Evolutionary conservation across 768 basidiomycete genomes (phyloP).

Genomic region (Trametes coccinea): DNA sequence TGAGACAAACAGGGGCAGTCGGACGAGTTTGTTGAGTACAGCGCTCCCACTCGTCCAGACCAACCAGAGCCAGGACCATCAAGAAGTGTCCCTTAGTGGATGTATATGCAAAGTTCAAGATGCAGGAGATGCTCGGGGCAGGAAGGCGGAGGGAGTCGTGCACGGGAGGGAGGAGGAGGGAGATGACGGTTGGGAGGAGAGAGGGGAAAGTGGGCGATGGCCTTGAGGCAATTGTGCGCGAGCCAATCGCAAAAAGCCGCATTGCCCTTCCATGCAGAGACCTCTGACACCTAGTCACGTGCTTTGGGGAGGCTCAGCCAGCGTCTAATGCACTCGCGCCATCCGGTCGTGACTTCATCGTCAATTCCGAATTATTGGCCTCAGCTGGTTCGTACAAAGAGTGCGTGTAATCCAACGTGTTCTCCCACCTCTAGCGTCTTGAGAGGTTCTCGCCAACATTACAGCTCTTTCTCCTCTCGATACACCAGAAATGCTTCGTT

Average conservation of each 20-base stretch:
- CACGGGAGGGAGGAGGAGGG: not conserved
- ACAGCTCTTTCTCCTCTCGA: not conserved
- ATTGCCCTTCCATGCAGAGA: slow-evolving; percentile 3
- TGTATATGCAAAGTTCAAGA: too few relatives aligned
- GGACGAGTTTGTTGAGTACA: slow-evolving; percentile 46
- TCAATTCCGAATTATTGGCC: slow-evolving; percentile 3
- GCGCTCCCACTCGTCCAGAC: slow-evolving; percentile 43
- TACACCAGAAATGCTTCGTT: slow-evolving; percentile 21
- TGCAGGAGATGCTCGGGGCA: not conserved
- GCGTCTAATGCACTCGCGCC: too few relatives aligned
- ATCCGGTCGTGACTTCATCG: not conserved
- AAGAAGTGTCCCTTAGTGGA: not conserved
- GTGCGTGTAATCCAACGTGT: not conserved
- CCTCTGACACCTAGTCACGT: slow-evolving; percentile 4
- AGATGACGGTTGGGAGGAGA: slow-evolving; percentile 18
- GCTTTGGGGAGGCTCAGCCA: not conserved
- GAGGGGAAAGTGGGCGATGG: slow-evolving; percentile 1
- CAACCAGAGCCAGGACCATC: not conserved
- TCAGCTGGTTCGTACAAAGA: not conserved
- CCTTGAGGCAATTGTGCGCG: slow-evolving; percentile 44
- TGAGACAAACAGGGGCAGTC: not conserved
- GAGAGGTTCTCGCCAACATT: not conserved
- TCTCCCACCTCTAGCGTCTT: not conserved
- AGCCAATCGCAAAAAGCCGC: slow-evolving; percentile 39
- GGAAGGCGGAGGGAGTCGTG: not conserved